Base-by-base conservation (phyloP, 257 asterid genomes). In the Scutellaria minor region DNA sequence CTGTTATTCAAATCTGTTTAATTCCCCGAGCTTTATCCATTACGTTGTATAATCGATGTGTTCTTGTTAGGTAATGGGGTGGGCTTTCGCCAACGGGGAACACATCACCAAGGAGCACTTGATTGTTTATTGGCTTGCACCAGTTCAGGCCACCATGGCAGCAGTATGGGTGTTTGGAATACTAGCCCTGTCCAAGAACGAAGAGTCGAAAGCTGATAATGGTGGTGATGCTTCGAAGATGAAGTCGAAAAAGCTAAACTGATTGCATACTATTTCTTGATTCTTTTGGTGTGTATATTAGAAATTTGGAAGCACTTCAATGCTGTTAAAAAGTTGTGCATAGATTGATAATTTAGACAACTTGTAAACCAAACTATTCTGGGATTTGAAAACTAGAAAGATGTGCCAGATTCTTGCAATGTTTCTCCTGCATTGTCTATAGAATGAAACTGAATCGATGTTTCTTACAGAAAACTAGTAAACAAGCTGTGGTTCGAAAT, bases 31-130 rank as follows among this genome's bases (percentile, higher is more conserved):
- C 46, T 51, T 3, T 51, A 35, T 66, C 39, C 9, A 20, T 13
- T 18, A 5, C 5, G 35, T 20, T 13, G 55, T 54, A 24, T 8
- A 65, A 55, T 37, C 40, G 42, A 37, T 31, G 24, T 64, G 40
- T 67, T 47, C 70, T 65, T 51, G 11, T 57, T 68, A 89, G 96
- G 96, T 87, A 13, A 86, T 90, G 87, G 96, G 96, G 7, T 90
- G 96, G 96, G 96, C 96, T 15, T 90, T 84, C 65, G 91, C 95
- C 3, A 86, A 86, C 39, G 95, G 96, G 14, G 88, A 90, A 61
- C 94, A 90, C 66, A 80, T 90, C 63, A 88, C 84, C n/a, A 88
- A 83, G 81, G 91, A 88, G 85, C 96, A 90, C 70, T 61, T 86
- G 67, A 70, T 88, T 5, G 96, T 88, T 67, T 90, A 88, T 72